Base-by-base conservation (phyloP, 805 yeast genomes). In the Wickerhamomyces rabaulensis region DNA sequence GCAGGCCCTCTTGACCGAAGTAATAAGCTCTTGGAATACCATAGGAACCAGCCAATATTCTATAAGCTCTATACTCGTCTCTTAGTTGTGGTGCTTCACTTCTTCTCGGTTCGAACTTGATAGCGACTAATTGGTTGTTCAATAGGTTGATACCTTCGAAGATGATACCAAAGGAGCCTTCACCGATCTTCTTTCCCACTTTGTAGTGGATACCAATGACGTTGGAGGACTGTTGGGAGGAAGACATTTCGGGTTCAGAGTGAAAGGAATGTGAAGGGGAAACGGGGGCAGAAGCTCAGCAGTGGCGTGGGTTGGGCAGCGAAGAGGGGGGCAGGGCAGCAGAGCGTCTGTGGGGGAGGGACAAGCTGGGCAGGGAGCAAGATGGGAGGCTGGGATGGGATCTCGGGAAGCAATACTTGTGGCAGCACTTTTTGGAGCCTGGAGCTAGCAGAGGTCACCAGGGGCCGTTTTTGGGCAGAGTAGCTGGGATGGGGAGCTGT, bases 1-100 rank as follows among this genome's bases (percentile, higher is more conserved):
- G 98, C 50, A 94, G 79, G 27, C 99, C 98, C 69, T 94, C 99
- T 64, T 94, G 98, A 49, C 99, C 99, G 66, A 92, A 92, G 65
- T 90, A 94, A 70, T 94, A 94, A n/a, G 96, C 98, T 59, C 84
- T 82, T 44, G 99, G 99, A 44, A 94, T 84, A 41, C 98, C 98
- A 39, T 73, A 75, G 43, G 84, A 77, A 17, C 95, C 96, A 48
- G 81, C 80, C 43, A 94, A 73, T 47, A 88, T 85, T 61, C 90
- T 85, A 69, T 94, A 94, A n/a, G 97, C 86, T 58, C 97, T 77
- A 66, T 91, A 94, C 68, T 94, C 99, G 66, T 94, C 99, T 59
- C 97, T 79, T 48, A 94, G 75, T 66, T 94, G 99, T 8, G 99
- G 99, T 9, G 98, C 97, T 60, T 94, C 99, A 35, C 95, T 83